A percentile compares a stretch with the other conserved stretches of the same genome.
Conservation (phyloP, 495 filamentous ascomycete species). For the Lophiotrema nucula region DNA sequence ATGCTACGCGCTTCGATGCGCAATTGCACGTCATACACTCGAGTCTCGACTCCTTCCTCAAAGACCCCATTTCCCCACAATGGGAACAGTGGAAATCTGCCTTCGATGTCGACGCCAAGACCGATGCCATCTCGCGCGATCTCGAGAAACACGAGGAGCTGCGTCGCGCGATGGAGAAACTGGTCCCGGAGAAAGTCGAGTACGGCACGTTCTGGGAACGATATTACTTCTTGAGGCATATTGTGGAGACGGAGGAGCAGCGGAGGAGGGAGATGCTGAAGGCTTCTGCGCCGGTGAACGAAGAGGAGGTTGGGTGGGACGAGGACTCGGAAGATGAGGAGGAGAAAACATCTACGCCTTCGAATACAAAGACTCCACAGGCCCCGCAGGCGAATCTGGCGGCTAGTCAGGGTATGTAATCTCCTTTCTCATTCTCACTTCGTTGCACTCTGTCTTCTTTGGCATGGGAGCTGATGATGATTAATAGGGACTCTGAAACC, state of each 20-base stretch:
- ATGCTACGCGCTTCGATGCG: slow-evolving; percentile 90
- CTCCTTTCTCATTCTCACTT: too few species aligned
- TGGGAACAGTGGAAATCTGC: slow-evolving; percentile 71
- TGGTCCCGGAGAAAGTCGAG: slow-evolving; percentile 84
- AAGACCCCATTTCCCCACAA: slow-evolving; percentile 72
- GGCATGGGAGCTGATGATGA: too few species aligned
- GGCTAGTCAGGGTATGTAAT: too few species aligned
- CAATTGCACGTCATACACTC: slow-evolving; percentile 95
- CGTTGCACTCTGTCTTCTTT: too few species aligned
- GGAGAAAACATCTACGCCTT: slow-evolving; percentile 22
- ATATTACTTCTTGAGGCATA: slow-evolving; percentile 93
- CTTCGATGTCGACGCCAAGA: slow-evolving; percentile 82
- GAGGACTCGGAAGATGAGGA: slow-evolving; percentile 67
- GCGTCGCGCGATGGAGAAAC: slow-evolving; percentile 87
- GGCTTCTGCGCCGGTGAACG: slow-evolving; percentile 48
- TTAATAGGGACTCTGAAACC: slow-evolving; percentile 37
- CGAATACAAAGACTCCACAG: slow-evolving; percentile 18
- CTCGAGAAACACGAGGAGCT: slow-evolving; percentile 87
- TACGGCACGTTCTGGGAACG: slow-evolving; percentile 91
- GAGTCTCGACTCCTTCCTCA: slow-evolving; percentile 76
- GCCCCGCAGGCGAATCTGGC: slow-evolving; percentile 25
- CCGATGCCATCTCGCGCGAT: slow-evolving; percentile 77
- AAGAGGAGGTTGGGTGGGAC: slow-evolving; percentile 83
- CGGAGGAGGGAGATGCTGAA: slow-evolving; percentile 87
- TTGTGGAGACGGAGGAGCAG: slow-evolving; percentile 93